These are phyloP conservation scores for Aspergillus sp. DNA, from an alignment of 2,329 filamentous ascomycete species.

Conservation along the genomic window DNA sequence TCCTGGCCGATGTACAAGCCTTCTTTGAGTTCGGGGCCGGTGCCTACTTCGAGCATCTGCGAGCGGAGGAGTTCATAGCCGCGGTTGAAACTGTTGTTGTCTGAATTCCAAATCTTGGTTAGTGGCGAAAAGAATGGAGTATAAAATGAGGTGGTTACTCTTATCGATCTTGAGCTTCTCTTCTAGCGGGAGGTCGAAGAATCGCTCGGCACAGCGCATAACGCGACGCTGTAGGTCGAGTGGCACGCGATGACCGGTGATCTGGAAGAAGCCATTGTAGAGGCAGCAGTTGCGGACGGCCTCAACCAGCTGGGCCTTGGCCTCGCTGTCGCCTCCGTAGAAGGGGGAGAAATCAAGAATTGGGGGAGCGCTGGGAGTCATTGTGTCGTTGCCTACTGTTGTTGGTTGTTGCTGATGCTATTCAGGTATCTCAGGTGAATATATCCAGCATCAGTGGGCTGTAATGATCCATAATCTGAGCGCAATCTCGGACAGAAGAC, in stretches of 20 bases:
- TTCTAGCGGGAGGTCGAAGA: slow-evolving; percentile 44
- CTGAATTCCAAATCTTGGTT: slow-evolving; percentile 18
- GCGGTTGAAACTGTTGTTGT: slow-evolving; percentile 44
- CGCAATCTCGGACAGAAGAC: slow-evolving; percentile 11
- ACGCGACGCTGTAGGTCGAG: slow-evolving; percentile 40
- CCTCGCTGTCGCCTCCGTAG: slow-evolving; percentile 30
- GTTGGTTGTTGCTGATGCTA: neutral
- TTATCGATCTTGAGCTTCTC: slow-evolving; percentile 44
- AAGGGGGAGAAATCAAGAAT: slow-evolving; percentile 39
- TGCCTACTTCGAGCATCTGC: slow-evolving; percentile 47
- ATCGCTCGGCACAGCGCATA: slow-evolving; percentile 42
- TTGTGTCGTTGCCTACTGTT: slow-evolving; percentile 4
- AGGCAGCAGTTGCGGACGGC: slow-evolving; percentile 29
- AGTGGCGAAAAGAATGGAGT: too few relatives aligned
- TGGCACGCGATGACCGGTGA: slow-evolving; percentile 45
- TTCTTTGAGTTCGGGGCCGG: slow-evolving; percentile 48
- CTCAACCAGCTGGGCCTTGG: slow-evolving; percentile 32
- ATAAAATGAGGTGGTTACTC: slow-evolving; percentile 22
- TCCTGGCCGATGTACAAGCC: slow-evolving; percentile 49
- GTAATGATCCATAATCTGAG: neutral
- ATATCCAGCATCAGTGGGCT: neutral
- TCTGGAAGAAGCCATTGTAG: slow-evolving; percentile 49
- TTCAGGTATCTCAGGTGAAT: neutral
- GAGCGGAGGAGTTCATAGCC: slow-evolving; percentile 48
- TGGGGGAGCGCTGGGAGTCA: slow-evolving; percentile 33